A percentile compares a stretch with the other conserved stretches of the same genome.
These are phyloP conservation scores for Wallacemonas sp. DNA, from an alignment of 208 protist species.

Conservation along the genomic window DNA sequence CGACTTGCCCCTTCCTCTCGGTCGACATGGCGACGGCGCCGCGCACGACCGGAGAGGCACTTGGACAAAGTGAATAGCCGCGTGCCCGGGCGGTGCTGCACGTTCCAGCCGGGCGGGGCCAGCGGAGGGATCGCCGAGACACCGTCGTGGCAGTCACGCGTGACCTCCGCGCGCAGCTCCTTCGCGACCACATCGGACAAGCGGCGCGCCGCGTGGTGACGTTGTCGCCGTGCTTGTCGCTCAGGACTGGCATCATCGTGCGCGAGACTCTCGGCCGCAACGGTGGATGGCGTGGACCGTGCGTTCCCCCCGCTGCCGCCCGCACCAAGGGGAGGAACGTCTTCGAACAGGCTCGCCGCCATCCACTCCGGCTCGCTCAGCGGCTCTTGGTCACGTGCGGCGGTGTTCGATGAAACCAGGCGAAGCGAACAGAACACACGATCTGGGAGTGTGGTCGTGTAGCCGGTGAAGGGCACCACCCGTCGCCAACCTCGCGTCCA, in stretches of 20 bases:
- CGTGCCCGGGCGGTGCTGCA: constrained; percentile 56
- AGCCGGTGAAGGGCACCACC: too few relatives aligned
- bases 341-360: constrained; percentile 1
- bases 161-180: constrained; percentile 74
- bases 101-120: constrained; percentile 61
- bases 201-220: constrained; percentile 16
- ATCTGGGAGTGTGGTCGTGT: too few relatives aligned
- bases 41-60: not conserved
- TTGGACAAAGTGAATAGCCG: constrained; percentile 66
- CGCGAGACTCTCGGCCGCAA: not conserved
- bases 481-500: too few relatives aligned
- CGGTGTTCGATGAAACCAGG: not conserved
- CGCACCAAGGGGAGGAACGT: not conserved
- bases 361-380: not conserved
- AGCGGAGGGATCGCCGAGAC: constrained; percentile 73
- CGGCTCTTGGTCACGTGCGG: not conserved
- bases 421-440: not conserved
- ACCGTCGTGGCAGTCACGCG: constrained; percentile 64
- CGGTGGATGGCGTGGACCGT: too few relatives aligned
- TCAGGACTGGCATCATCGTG: constrained; percentile 12
- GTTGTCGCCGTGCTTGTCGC: constrained; percentile 17
- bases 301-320: too few relatives aligned
- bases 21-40: not conserved
- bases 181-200: constrained; percentile 27
- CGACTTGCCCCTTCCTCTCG: not conserved